Evolutionary conservation across 495 filamentous ascomycete genomes (phyloP), one percentile per base, ranked within the genome.

Genomic region (Lasiosphaeria hispida): DNA sequence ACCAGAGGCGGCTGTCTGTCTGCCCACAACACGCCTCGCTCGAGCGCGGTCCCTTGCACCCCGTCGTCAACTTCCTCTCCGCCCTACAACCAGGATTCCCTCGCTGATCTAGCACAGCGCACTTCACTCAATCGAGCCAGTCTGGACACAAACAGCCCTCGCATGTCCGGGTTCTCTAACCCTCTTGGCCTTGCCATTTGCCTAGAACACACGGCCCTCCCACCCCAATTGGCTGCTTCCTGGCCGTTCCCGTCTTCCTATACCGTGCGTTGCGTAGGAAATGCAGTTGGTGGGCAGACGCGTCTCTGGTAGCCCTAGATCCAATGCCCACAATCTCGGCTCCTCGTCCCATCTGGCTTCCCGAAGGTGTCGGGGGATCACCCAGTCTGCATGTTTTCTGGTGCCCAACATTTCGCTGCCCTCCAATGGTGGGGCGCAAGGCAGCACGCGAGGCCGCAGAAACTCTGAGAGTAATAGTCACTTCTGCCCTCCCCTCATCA

Each of bases 371-470:
- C 48, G 18, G 18, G 23, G 15, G 58, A 60, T 55, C 44, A 13
- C 19, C 52, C 47, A 18, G 35, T 47, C 52, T 47, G 47, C 47
- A 19, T 10, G 47, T 43, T 17, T 14, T 55, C 41, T 6, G 48
- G 14, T 19, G n/a, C 47, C 23, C 30, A n/a, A 35, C 14, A 19
- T 52, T 50, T 44, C 6, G 39, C 19, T 18, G 18, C 37, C 43
- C n/a, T 55, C 59, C 53, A 62, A 60, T 65, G 17, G 57, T 45
- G 18, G 14, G 30, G 4, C 14, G 17, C 41, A 15, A 18, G 53
- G 53, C 40, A 47, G 23, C 19, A 8, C 10, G 10, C 11, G 39
- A 35, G 10, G 52, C 11, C 9, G 14, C 14, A 43, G 15, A 53
- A 43, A 11, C 9, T 30, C 36, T 10, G 1, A 7, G 23, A 30